Evolutionary conservation across 1,284 basidiomycete species (phyloP).

Genomic region (Austroboletus novae-zelandiae): DNA sequence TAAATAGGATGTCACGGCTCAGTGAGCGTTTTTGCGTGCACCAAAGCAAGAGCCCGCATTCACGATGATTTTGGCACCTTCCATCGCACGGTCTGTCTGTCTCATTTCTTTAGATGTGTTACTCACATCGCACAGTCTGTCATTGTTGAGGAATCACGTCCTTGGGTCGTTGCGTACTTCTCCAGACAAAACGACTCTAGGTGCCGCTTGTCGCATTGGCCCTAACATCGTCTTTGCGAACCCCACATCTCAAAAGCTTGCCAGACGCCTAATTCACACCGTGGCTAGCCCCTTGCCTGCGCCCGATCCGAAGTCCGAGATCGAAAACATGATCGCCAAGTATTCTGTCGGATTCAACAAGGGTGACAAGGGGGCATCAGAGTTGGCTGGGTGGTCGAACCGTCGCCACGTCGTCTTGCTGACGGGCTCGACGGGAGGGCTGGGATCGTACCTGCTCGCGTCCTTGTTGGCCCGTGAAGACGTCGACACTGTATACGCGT

Average conservation of each 20-base stretch:
- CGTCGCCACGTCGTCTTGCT: slow-evolving; percentile 21
- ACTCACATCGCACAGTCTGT: slow-evolving; percentile 12
- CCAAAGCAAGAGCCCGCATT: too few relatives aligned
- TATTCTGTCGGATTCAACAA: slow-evolving; percentile 14
- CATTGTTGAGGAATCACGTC: slow-evolving; percentile 26
- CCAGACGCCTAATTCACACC: slow-evolving; percentile 10
- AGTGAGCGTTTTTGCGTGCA: too few relatives aligned
- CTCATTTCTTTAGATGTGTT: neutral
- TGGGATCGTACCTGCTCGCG: slow-evolving; percentile 31
- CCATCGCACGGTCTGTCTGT: too few relatives aligned
- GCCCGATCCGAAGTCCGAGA: slow-evolving; percentile 8
- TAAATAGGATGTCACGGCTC: too few relatives aligned
- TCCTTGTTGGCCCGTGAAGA: slow-evolving; percentile 16
- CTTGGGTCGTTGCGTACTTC: slow-evolving; percentile 16
- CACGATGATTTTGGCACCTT: too few relatives aligned
- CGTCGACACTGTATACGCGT: slow-evolving; percentile 29
- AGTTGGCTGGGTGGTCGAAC: neutral
- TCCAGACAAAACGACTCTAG: slow-evolving; percentile 4
- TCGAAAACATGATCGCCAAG: slow-evolving; percentile 28
- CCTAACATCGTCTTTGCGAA: slow-evolving; percentile 30
- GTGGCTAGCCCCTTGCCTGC: neutral
- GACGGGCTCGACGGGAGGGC: slow-evolving; percentile 33
- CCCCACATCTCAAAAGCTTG: slow-evolving; percentile 22
- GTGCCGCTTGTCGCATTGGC: slow-evolving; percentile 9
- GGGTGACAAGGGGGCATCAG: neutral